phyloP scores from a whole-genome alignment of 2,329 filamentous ascomycete species.

The Cylindrodendrum hubeiense region DNA sequence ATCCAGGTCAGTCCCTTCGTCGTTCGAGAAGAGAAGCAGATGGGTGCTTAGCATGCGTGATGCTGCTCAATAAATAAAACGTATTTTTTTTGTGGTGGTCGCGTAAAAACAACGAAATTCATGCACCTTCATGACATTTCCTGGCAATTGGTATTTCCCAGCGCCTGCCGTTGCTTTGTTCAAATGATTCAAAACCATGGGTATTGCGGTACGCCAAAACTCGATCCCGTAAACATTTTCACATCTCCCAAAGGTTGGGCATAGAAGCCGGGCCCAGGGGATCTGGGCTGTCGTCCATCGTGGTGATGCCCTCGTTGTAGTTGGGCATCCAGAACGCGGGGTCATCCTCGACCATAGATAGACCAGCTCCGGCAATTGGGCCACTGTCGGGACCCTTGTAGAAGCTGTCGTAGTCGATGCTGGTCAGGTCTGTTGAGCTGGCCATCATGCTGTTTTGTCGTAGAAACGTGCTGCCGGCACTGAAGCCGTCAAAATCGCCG shows the following conservation, averaged over 20 bases:
- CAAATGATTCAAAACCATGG: constrained; percentile 45
- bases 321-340: constrained; percentile 63
- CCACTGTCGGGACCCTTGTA: constrained; percentile 60
- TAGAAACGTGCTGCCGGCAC: constrained; percentile 60
- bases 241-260: constrained; percentile 53
- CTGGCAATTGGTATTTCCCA: constrained; percentile 40
- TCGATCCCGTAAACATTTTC: constrained; percentile 39
- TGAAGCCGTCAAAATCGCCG: constrained; percentile 63
- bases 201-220: constrained; percentile 49
- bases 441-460: constrained; percentile 59
- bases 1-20: neutral
- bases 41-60: constrained; percentile 35
- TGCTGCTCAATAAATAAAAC: constrained; percentile 36
- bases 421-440: constrained; percentile 58
- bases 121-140: constrained; percentile 34
- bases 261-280: constrained; percentile 47
- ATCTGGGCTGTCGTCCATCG: constrained; percentile 53
- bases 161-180: constrained; percentile 42
- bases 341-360: constrained; percentile 66
- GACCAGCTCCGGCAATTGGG: constrained; percentile 55
- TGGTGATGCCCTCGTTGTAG: constrained; percentile 54
- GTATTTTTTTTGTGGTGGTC: constrained; percentile 41
- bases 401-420: constrained; percentile 69
- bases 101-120: constrained; percentile 38
- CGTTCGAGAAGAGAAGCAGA: constrained; percentile 23